phyloP scores from a whole-genome alignment of 2,329 filamentous ascomycete genomes.

The Monilinia polystroma region DNA sequence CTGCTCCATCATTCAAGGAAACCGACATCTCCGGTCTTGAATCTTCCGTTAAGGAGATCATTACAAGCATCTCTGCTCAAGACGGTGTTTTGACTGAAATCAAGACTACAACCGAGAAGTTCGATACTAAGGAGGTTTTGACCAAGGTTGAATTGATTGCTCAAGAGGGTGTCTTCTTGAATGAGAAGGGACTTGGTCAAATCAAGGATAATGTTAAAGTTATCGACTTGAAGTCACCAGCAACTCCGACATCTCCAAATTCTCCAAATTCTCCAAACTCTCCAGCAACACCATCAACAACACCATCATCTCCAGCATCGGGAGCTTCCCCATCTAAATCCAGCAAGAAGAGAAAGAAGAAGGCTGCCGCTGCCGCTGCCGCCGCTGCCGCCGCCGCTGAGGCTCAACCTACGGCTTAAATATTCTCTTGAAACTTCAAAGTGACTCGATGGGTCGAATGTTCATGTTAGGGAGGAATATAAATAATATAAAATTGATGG shows the following conservation, averaged over 20 bases:
- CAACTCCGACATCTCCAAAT: conserved; percentile 45
- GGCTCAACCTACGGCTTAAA: neutral
- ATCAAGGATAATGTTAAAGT: conserved; percentile 14
- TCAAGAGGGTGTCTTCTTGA: conserved; percentile 18
- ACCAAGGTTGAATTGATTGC: conserved; percentile 17
- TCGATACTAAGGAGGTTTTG: conserved; percentile 27
- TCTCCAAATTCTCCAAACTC: conserved; percentile 36
- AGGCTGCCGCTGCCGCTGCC: neutral
- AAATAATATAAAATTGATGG: neutral
- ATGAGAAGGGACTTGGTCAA: conserved; percentile 21
- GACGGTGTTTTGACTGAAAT: conserved; percentile 30
- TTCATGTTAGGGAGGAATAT: neutral
- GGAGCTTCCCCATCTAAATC: conserved; percentile 74
- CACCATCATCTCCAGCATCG: conserved; percentile 43
- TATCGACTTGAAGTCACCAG: conserved; percentile 30
- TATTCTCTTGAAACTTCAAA: neutral
- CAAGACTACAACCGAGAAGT: conserved; percentile 31
- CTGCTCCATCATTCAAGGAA: conserved; percentile 23
- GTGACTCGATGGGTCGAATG: too few relatives aligned
- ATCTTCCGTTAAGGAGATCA: conserved; percentile 26
- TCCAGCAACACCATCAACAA: conserved; percentile 40
- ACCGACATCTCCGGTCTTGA: conserved; percentile 29
- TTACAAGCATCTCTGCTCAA: conserved; percentile 20
- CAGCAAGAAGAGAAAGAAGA: conserved; percentile 11
- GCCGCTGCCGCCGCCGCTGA: neutral